Percentiles rank a stretch among this genome's conserved stretches.
Evolutionary conservation across 306 rosid genomes (phyloP).

Genomic region (Cucurbita ficifolia): DNA sequence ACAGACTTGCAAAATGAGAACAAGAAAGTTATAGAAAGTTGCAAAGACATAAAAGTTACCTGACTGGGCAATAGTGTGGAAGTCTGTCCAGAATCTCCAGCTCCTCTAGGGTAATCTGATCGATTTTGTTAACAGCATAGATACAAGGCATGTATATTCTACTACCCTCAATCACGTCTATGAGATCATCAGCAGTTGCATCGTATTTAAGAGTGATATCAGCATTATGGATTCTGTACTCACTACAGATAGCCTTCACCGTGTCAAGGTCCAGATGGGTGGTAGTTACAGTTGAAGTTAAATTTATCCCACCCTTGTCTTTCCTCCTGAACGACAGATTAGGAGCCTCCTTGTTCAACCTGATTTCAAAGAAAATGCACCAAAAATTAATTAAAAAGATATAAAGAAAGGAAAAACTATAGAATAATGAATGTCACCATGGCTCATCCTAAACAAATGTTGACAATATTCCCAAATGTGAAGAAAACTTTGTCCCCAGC

Average conservation of each 20-base stretch:
- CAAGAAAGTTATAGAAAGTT: not conserved
- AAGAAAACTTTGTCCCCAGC: not conserved
- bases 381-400: not conserved
- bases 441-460: not conserved
- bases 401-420: not conserved
- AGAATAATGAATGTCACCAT: not conserved
- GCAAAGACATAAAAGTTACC: slow-evolving; percentile 26
- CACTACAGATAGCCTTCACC: slow-evolving; percentile 89
- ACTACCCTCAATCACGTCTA: slow-evolving; percentile 93
- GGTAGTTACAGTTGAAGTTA: slow-evolving; percentile 78
- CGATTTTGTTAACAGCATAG: slow-evolving; percentile 89
- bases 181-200: slow-evolving; percentile 95
- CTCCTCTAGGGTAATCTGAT: slow-evolving; percentile 93
- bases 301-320: slow-evolving; percentile 92
- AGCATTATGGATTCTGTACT: slow-evolving; percentile 89
- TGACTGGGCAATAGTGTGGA: slow-evolving; percentile 93
- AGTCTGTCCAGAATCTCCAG: slow-evolving; percentile 95
- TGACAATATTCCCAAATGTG: not conserved
- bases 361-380: slow-evolving; percentile 12
- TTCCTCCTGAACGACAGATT: slow-evolving; percentile 83
- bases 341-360: slow-evolving; percentile 96
- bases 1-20: not conserved
- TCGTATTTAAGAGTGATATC: slow-evolving; percentile 89
- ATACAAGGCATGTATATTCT: slow-evolving; percentile 89
- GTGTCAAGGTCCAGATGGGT: slow-evolving; percentile 89